Base-by-base conservation (phyloP, 768 basidiomycete species). In the Lentinula aciculospora region DNA sequence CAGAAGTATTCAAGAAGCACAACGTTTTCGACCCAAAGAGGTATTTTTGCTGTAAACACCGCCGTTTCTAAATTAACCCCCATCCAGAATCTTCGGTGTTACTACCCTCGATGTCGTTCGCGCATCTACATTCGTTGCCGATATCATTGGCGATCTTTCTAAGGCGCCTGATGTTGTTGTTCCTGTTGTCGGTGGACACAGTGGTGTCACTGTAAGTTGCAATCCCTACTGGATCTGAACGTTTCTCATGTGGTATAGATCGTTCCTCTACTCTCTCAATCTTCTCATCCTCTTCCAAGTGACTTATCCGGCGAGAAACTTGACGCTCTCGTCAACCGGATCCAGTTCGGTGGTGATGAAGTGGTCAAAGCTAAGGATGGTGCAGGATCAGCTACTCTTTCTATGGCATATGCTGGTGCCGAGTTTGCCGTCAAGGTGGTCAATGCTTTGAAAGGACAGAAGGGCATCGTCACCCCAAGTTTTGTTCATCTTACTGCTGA, bases 281-380 rank as follows among this genome's bases (percentile, higher is more conserved):
- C 92, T 28, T 82, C 89, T 29, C 86, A 89, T 64, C 78, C 89
- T 15, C 82, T 94, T 23, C 89, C 90, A 28, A 59, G 81, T n/a
- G 69, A 69, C 56, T 58, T 87, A 58, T 64, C 77, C n/a, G 65
- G 74, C 34, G 75, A 73, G 5, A 69, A 71, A 1, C 69, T 84
- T 65, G 83, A 85, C 27, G 73, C 78, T 13, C 81, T 98, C 50
- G 78, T 90, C 48, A 79, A 92, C 57, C 89, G 92, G 63, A 92
- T 97, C 65, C 94, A 96, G 71, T 97, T 91, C 67, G 95, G 95
- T 57, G 95, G 94, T 58, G 95, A 97, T 65, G 95, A 98, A 75
- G 95, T 98, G 67, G 96, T 98, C 70, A 90, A 97, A 76, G 97
- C 97, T 44, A 99, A 99, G 78, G 89, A 92, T 66, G 89, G 89